A percentile compares a stretch with the other conserved stretches of the same genome.
These are phyloP conservation scores for Cladosporium austrohemisphaericum DNA, from an alignment of 2,329 filamentous ascomycete genomes.

Conservation along the genomic window DNA sequence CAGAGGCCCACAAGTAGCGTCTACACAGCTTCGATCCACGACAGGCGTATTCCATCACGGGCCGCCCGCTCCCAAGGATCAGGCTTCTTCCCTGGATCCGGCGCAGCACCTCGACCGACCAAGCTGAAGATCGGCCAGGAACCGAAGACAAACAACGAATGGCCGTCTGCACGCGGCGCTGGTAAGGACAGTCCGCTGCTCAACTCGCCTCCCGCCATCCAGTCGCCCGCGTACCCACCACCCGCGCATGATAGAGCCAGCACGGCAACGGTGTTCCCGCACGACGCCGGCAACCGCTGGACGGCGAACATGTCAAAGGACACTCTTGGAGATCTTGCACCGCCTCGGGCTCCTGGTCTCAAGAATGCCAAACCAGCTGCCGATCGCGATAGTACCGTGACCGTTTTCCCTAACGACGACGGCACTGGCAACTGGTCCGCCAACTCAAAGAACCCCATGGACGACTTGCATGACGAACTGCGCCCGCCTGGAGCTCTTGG, in stretches of 20 bases:
- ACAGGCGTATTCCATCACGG: constrained; percentile 41
- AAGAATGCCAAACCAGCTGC: constrained; percentile 47
- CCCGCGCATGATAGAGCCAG: constrained; percentile 16
- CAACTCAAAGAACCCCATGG: constrained; percentile 1
- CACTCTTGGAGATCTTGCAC: constrained; percentile 4
- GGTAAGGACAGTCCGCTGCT: constrained; percentile 15
- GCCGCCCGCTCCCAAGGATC: constrained; percentile 49
- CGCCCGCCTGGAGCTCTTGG: neutral
- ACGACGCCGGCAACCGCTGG: constrained; percentile 9
- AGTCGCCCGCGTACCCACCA: neutral
- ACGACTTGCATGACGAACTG: neutral
- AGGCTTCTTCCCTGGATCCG: constrained; percentile 41
- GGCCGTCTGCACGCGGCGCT: constrained; percentile 17
- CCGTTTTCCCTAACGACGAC: constrained; percentile 22
- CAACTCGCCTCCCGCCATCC: constrained; percentile 8
- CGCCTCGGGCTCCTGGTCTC: constrained; percentile 8
- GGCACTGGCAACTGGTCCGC: constrained; percentile 9
- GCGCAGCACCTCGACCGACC: constrained; percentile 27
- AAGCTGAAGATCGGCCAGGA: constrained; percentile 26
- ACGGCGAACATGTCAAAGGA: constrained; percentile 9
- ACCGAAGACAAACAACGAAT: constrained; percentile 24
- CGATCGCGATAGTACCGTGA: constrained; percentile 56
- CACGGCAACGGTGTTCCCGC: constrained; percentile 15
- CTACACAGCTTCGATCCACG: constrained; percentile 41
- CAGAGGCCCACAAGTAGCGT: constrained; percentile 40